Evolutionary conservation across 164 flowering plant genomes (phyloP), one percentile per base, ranked within the genome.

Genomic region (Dillenia turbinata): DNA sequence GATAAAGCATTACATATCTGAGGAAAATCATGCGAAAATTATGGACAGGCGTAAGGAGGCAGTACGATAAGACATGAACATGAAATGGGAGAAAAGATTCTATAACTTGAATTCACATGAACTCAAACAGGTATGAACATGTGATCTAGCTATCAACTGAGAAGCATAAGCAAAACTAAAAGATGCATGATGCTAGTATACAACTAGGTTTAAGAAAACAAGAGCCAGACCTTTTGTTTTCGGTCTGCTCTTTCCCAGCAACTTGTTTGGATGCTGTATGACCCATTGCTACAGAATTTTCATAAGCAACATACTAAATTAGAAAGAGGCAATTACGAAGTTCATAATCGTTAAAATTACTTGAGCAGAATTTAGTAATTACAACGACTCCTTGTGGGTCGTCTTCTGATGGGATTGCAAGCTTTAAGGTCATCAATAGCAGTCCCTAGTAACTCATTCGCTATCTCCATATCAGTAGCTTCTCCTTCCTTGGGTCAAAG

Each of bases 381-480:
- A 90, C 96, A 75, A 77, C 60, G 71, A 54, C 77, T 79, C 75
- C 83, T 83, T 44, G 74, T 58, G 53, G 62, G 72, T 22, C 75
- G 82, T 60, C 85, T 83, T 73, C 65, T 73, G 66, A 49, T 68
- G 22, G 58, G 19, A 51, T 66, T 72, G 53, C 15, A 10, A 47
- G 65, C 60, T 46, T 75, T 70, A 44, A 49, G 71, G 19, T 67
- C 67, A 44, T 56, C 54, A 44, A 53, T 52, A 46, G 65, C 66
- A 62, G 50, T 60, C 43, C 3, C 52, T 45, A 60, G 43, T 12
- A 65, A 45, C 47, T 65, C 61, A 10, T 48, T 73, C 44, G 58
- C 64, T 47, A 43, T 61, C 68, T 69, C 62, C 61, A 68, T 69
- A 63, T 53, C 33, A 24, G 60, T 56, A 56, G 33, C 10, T 9